Base-by-base conservation (phyloP, 2,329 filamentous ascomycete genomes). In the Neophaeococcomyces aloes region DNA sequence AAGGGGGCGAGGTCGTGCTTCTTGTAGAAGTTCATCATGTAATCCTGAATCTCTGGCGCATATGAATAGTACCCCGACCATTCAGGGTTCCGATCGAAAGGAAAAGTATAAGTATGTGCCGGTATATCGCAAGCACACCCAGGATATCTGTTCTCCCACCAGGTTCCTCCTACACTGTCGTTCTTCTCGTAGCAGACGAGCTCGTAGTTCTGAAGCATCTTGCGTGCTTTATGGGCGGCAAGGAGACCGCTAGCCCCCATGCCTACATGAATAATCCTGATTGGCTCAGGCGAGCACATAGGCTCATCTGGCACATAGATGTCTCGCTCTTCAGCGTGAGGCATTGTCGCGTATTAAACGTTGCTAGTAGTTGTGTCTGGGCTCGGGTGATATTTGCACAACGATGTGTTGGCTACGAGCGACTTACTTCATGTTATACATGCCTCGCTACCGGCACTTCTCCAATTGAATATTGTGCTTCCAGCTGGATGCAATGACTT, bases 71-170 rank as follows among this genome's bases (percentile, higher is more conserved):
- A 53, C 10, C 52, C 38, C 6, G 44, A 44, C 54, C 54, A 57
- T 25, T 48, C 43, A 3, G 43, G 25, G 18, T 56, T 37, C 56
- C 69, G 70, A 46, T 69, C 67, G 59, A 70, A 74, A 3, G 63
- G 64, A 47, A 69, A 72, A 43, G 72, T 68, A 33, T 71, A 71
- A 25, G 65, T 67, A 40, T 70, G 67, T 3, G 60, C 60, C 0
- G 67, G 68, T 29, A 71, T 68, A 50, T 72, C 67, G 23, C 48
- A 50, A 3, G 46, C 43, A 33, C 46, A 46, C 6, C 49, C 49
- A 5, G 49, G 47, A 40, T 51, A 51, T 39, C 47, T 31, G 29
- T 51, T 49, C 48, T 47, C 38, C 29, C 18, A 48, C 46, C 46
- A 48, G 4, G 47, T 49, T 4, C 47, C 29, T 44, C 46, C 48